Evolutionary conservation across 495 filamentous ascomycete species (phyloP).

Genomic region (Apodospora peruviana): DNA sequence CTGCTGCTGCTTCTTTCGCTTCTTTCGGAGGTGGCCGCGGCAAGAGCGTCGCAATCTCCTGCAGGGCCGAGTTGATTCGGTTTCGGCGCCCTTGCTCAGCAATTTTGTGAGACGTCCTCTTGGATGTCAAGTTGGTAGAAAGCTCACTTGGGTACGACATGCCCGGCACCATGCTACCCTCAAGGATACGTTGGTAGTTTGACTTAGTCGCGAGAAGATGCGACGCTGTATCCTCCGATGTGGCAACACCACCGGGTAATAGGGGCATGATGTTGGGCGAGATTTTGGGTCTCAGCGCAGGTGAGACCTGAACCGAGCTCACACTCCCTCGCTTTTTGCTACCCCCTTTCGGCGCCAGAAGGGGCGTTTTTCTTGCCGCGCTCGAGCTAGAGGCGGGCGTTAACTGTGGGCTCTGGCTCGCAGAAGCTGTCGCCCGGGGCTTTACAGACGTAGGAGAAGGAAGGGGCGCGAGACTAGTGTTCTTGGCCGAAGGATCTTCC

Average conservation of each 20-base stretch:
- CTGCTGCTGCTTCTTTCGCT: slow-evolving; percentile 36
- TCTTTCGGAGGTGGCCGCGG: slow-evolving; percentile 45
- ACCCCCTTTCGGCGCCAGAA: slow-evolving; percentile 35
- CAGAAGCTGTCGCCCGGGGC: slow-evolving; percentile 30
- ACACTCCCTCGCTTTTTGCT: slow-evolving; percentile 70
- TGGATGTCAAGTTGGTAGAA: slow-evolving; percentile 88
- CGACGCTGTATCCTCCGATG: slow-evolving; percentile 65
- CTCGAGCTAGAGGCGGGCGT: slow-evolving; percentile 28
- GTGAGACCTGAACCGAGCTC: slow-evolving; percentile 69
- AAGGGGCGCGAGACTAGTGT: slow-evolving; percentile 34
- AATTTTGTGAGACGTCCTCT: slow-evolving; percentile 96
- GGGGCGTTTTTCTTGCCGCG: slow-evolving; percentile 39
- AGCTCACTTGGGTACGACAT: slow-evolving; percentile 87
- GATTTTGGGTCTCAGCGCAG: slow-evolving; percentile 85
- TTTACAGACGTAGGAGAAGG: slow-evolving; percentile 42
- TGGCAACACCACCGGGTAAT: slow-evolving; percentile 65
- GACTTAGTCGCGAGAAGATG: slow-evolving; percentile 87
- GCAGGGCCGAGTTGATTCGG: slow-evolving; percentile 87
- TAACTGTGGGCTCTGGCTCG: slow-evolving; percentile 51
- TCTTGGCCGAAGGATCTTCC: slow-evolving; percentile 25
- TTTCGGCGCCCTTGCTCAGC: slow-evolving; percentile 94
- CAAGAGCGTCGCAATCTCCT: slow-evolving; percentile 82
- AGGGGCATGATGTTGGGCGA: slow-evolving; percentile 92
- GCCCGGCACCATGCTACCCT: slow-evolving; percentile 84
- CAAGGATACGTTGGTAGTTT: slow-evolving; percentile 96